Base-by-base conservation (phyloP, 2,329 filamentous ascomycete genomes). In the Fonsecaea erecta region DNA sequence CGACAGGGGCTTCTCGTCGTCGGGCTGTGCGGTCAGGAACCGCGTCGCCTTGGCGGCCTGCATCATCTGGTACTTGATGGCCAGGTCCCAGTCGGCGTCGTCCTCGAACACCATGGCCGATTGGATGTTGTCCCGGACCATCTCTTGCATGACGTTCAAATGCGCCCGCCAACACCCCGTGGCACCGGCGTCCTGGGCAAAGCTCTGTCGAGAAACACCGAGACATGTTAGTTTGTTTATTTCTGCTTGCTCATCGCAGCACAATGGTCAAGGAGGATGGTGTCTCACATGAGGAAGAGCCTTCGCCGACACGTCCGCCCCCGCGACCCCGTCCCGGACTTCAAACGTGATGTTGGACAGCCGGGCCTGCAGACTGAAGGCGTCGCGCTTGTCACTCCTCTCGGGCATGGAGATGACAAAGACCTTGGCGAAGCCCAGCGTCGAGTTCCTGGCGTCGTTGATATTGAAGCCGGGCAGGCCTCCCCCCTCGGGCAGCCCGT, bases 61-160 rank as follows among this genome's bases (percentile, higher is more conserved):
- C 9, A 75, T 75, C n/a, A 86, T 77, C 70, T 87, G 84, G 0
- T 74, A 57, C 34, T 82, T 82, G 34, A 86, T 73, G 0, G 78
- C 75, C 12, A 86, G 73, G 63, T 86, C 85, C 85, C 85, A 87
- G 73, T 87, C 84, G 18, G 80, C 78, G 62, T 86, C 84, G 69
- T 86, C 84, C 70, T 87, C 85, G 28, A 86, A 71, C 34, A 86
- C 82, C 1, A 86, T 73, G 0, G 82, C 83, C 1, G 81, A 82
- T 1, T 77, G 74, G 2, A 84, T 68, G 48, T 80, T 78, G 9
- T 79, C 73, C 16, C 79, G 74, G 11, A 85, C 76, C 12, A 86
- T 75, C 28, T 77, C 71, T 59, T 68, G 69, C 18, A 78, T 65
- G 40, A 75, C 74, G 67, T 80, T 77, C 70, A 79, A 71, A 60